Conservation (phyloP, 2,329 filamentous ascomycete genomes). For the Didymella segeticola region DNA sequence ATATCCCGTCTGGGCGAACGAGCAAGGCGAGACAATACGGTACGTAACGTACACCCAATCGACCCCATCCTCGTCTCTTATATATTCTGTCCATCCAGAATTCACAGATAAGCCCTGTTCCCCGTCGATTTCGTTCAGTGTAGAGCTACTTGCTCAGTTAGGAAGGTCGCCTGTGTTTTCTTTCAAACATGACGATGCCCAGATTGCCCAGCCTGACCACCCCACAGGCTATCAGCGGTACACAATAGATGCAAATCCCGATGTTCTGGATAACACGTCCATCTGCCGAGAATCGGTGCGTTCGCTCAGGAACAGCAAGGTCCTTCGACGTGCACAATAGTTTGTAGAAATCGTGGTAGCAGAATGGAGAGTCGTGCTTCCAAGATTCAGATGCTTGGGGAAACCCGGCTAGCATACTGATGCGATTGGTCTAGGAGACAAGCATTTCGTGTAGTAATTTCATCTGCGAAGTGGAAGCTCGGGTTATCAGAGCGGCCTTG, state of each 20-base stretch:
- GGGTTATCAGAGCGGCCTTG: conserved; percentile 7
- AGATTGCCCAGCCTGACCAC: conserved; percentile 23
- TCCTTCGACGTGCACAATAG: too few species aligned
- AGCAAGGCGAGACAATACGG: neutral
- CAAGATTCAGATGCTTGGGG: neutral
- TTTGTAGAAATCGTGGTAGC: too few species aligned
- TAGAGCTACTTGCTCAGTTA: conserved; percentile 32
- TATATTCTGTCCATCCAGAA: neutral
- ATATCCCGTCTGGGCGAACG: neutral
- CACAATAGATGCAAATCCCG: too few species aligned
- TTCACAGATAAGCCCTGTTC: conserved; percentile 26
- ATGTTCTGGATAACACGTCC: conserved; percentile 4
- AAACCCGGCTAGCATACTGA: neutral
- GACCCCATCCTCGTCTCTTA: conserved; percentile 7
- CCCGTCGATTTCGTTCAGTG: conserved; percentile 1
- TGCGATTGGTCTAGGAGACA: neutral
- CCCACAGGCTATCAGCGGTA: conserved; percentile 17
- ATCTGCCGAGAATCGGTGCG: neutral
- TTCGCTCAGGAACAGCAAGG: neutral
- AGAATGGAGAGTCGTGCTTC: neutral
- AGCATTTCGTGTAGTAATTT: neutral
- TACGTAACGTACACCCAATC: neutral
- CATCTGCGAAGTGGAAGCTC: conserved; percentile 9
- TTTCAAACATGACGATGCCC: conserved; percentile 38
- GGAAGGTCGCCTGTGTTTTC: conserved; percentile 35